phyloP scores from a whole-genome alignment of 805 yeast species.

The Brettanomyces naardenensis region DNA sequence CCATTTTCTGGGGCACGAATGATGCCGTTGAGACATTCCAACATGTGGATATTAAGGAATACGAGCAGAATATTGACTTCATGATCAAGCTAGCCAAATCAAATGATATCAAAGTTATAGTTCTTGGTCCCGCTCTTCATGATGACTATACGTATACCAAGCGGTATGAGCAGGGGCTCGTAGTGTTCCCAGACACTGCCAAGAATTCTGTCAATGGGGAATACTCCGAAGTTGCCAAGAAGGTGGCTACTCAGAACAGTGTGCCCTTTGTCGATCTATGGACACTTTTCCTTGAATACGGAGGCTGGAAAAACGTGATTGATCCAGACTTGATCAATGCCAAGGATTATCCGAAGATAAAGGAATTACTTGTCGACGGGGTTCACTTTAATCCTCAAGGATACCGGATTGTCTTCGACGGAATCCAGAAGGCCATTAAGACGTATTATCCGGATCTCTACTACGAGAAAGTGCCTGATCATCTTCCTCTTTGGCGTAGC shows the following conservation, averaged over 20 bases:
- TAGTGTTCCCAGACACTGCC: conserved; percentile 34
- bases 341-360: neutral
- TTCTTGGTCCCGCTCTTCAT: conserved; percentile 58
- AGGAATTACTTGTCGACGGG: conserved; percentile 33
- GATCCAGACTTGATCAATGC: conserved; percentile 19
- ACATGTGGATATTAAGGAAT: conserved; percentile 44
- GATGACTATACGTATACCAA: conserved; percentile 35
- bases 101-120: conserved; percentile 41
- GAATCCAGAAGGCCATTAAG: conserved; percentile 24
- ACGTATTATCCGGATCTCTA: conserved; percentile 24
- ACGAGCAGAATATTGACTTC: conserved; percentile 34
- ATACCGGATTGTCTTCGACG: conserved; percentile 30
- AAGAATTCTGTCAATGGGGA: conserved; percentile 33
- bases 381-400: conserved; percentile 34
- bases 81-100: conserved; percentile 33
- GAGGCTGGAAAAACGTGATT: conserved; percentile 9
- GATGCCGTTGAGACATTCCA: conserved; percentile 41
- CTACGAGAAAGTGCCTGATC: conserved; percentile 10
- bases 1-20: conserved; percentile 73
- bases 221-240: conserved; percentile 44
- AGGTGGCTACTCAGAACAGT: conserved; percentile 29
- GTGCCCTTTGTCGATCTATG: conserved; percentile 56
- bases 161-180: conserved; percentile 24
- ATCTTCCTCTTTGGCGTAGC: neutral
- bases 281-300: conserved; percentile 18